These are phyloP conservation scores for Actinomucor elegans DNA, from an alignment of 371 early-diverging fungal genomes.

Conservation along the genomic window DNA sequence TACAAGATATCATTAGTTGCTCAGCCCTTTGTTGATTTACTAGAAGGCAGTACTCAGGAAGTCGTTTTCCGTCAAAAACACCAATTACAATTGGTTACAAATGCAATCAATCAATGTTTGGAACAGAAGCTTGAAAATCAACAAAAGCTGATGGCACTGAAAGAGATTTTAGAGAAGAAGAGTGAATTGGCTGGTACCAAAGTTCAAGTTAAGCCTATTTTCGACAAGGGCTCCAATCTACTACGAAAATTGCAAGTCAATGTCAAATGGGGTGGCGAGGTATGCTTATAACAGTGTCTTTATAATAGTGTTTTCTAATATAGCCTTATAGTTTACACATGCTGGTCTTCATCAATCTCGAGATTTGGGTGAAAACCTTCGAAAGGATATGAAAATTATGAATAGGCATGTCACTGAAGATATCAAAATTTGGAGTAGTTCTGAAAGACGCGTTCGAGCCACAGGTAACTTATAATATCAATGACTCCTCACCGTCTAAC, in stretches of 20 bases:
- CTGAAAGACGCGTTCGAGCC: slow-evolving; percentile 88
- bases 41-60: slow-evolving; percentile 73
- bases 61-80: slow-evolving; percentile 78
- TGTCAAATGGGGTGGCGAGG: slow-evolving; percentile 97
- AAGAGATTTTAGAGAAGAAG: slow-evolving; percentile 79
- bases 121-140: slow-evolving; percentile 57
- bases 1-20: slow-evolving; percentile 76
- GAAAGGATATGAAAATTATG: slow-evolving; percentile 88
- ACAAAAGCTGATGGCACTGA: slow-evolving; percentile 65
- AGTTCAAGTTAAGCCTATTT: slow-evolving; percentile 87
- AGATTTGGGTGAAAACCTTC: slow-evolving; percentile 89
- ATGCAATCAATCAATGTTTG: slow-evolving; percentile 65
- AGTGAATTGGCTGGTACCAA: slow-evolving; percentile 85
- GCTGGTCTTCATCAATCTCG: slow-evolving; percentile 89
- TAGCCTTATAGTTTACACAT: slow-evolving; percentile 80
- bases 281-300: slow-evolving; percentile 12
- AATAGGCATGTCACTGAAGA: slow-evolving; percentile 84
- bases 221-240: slow-evolving; percentile 56
- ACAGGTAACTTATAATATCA: slow-evolving; percentile 51
- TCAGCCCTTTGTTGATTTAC: slow-evolving; percentile 66
- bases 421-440: slow-evolving; percentile 81
- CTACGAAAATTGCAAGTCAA: slow-evolving; percentile 84
- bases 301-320: not conserved
- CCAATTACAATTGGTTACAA: slow-evolving; percentile 69
- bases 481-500: not conserved